Evolutionary conservation across 2,329 filamentous ascomycete genomes (phyloP), one percentile per base, ranked within the genome.

Genomic region (Trichoderma atroviride): DNA sequence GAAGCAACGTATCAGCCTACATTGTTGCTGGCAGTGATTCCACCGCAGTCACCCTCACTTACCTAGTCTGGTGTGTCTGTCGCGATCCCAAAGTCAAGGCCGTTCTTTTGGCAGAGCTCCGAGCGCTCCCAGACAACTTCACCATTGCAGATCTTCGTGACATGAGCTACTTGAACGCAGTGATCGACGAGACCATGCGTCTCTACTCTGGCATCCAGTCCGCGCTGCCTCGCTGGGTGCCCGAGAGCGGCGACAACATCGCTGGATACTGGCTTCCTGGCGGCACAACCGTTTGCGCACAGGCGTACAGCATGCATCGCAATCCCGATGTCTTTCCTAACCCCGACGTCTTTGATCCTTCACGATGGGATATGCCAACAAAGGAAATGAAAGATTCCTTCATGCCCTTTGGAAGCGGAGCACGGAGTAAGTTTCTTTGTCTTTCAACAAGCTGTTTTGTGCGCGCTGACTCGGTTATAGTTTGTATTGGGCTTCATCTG

Each of bases 401-500:
- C 9, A 59, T 52, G 64, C 40, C 55, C 2, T 37, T 67, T 22
- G 40, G 40, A 1, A 47, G 43, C 14, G 64, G 40, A 6, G 16
- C 55, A 33, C 22, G 55, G 13, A 50, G n/a, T 66, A n/a, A 37
- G 79, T 83, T 62, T 81, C 85, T 0, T 88, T 87, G 1, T 53
- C 31, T 29, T 9, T 33, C 13, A 24, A 53, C 10, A 13, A 24
- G 16, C 0, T 10, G 27, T 2, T 13, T 29, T 50, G 43, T 24
- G 81, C 19, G 19, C 29, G 35, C 35, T 52, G 47, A 69, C 35
- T 0, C 22, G 19, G 37, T 14, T n/a, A 50, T 69, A 79, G 76
- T 74, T 1, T 89, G 87, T 69, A 78, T 89, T 16, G 87, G 87
- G 2, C 76, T 87, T 31, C 85, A 88, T 70, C 79, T 89, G n/a